phyloP scores from a whole-genome alignment of 768 basidiomycete species.

The Tulasnella sp. region DNA sequence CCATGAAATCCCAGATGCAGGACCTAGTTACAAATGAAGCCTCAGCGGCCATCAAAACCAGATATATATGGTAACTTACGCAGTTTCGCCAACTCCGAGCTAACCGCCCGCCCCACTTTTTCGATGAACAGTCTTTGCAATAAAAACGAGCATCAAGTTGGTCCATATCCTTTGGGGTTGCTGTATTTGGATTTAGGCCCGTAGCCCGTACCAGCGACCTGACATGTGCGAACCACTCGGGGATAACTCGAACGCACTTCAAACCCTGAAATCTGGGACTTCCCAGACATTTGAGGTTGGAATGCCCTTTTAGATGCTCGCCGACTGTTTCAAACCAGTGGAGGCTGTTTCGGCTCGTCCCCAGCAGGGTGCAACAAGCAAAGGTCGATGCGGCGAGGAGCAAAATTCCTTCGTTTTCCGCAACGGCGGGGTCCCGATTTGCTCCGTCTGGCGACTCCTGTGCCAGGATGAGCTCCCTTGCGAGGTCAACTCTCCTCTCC shows the following conservation, averaged over 20 bases:
- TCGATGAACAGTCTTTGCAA: background rate
- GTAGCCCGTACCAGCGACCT: background rate
- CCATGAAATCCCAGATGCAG: background rate
- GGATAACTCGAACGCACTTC: background rate
- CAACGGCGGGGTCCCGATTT: background rate
- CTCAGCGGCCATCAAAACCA: too few relatives aligned
- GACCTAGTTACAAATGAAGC: background rate
- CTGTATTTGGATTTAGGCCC: background rate
- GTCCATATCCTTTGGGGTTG: constrained; percentile 5
- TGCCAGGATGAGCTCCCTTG: background rate
- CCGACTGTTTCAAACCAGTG: background rate
- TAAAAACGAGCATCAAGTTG: constrained; percentile 3
- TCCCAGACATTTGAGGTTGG: background rate
- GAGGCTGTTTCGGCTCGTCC: too few relatives aligned
- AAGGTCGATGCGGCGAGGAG: background rate
- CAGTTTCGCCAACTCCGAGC: background rate
- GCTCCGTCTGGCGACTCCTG: background rate
- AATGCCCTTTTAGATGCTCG: background rate
- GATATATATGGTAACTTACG: background rate
- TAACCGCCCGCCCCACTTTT: background rate
- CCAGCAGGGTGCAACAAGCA: background rate
- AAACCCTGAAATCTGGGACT: too few relatives aligned
- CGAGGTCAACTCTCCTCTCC: background rate
- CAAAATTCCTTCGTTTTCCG: background rate
- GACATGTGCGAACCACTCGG: background rate